Conservation (phyloP, 2,329 filamentous ascomycete species). For the Exophiala calicioides region DNA sequence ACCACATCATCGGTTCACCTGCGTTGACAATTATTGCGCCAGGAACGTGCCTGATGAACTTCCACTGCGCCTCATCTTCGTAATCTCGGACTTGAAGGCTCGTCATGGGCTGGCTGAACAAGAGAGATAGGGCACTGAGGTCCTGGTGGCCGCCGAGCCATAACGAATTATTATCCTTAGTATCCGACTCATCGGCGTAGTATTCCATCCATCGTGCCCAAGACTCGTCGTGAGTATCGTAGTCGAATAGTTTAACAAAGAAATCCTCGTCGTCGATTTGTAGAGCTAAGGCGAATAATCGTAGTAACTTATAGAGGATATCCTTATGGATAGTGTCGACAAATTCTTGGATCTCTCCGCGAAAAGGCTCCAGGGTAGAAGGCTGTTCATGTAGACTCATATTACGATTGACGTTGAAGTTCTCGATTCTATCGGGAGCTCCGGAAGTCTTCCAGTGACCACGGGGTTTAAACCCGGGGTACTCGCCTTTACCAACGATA, state of each 20-base stretch:
- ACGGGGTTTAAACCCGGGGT: slow-evolving; percentile 58
- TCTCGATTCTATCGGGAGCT: slow-evolving; percentile 6
- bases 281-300: slow-evolving; percentile 62
- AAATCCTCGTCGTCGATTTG: slow-evolving; percentile 60
- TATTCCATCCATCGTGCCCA: slow-evolving; percentile 66
- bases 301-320: slow-evolving; percentile 44
- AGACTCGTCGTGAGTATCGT: slow-evolving; percentile 61
- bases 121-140: slow-evolving; percentile 56
- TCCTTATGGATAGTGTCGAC: slow-evolving; percentile 33
- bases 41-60: slow-evolving; percentile 52
- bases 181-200: slow-evolving; percentile 46
- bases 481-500: slow-evolving; percentile 54
- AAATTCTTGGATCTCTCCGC: slow-evolving; percentile 60
- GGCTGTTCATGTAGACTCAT: slow-evolving; percentile 4
- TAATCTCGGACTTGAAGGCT: slow-evolving; percentile 55
- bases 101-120: slow-evolving; percentile 61
- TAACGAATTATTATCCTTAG: slow-evolving; percentile 44
- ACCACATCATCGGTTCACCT: slow-evolving; percentile 51
- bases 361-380: slow-evolving; percentile 41
- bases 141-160: slow-evolving; percentile 58
- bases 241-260: slow-evolving; percentile 58
- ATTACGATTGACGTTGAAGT: slow-evolving; percentile 6
- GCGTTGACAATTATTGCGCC: slow-evolving; percentile 52
- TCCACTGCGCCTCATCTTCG: slow-evolving; percentile 54
- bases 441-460: slow-evolving; percentile 36